phyloP scores from a whole-genome alignment of 2,329 filamentous ascomycete genomes.

The Stemphylium lycopersici region DNA sequence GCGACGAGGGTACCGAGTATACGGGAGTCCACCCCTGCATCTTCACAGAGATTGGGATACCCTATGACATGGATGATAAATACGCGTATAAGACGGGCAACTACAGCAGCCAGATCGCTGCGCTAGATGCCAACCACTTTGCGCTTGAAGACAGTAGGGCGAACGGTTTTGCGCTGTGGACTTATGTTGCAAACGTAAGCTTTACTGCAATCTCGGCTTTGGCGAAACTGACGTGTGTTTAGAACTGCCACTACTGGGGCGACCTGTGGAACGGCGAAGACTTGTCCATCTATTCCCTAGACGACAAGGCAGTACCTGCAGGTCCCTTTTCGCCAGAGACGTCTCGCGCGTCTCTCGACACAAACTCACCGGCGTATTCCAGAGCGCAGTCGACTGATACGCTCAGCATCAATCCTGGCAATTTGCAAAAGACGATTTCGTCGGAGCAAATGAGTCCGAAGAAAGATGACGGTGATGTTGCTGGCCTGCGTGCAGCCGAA shows the following conservation, averaged over 20 bases:
- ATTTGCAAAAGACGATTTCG: conserved; percentile 75
- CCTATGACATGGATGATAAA: conserved; percentile 98
- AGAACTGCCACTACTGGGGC: conserved; percentile 87
- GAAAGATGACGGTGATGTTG: conserved; percentile 32
- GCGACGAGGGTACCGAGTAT: conserved; percentile 84
- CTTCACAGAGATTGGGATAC: conserved; percentile 95
- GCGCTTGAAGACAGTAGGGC: conserved; percentile 82
- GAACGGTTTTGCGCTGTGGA: conserved; percentile 89
- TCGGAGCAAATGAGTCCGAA: conserved; percentile 55
- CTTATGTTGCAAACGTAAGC: conserved; percentile 73
- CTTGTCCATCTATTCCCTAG: conserved; percentile 83
- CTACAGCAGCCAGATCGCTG: conserved; percentile 88
- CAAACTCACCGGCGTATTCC: conserved; percentile 61
- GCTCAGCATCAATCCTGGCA: conserved; percentile 70
- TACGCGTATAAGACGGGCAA: conserved; percentile 94
- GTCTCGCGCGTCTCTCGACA: conserved; percentile 58
- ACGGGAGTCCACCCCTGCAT: conserved; percentile 89
- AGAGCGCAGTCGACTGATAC: conserved; percentile 56
- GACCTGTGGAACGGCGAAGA: conserved; percentile 99
- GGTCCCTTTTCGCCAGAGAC: conserved; percentile 58
- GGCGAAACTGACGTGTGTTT: conserved; percentile 21
- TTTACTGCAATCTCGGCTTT: neutral
- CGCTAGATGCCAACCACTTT: conserved; percentile 95
- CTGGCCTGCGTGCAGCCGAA: conserved; percentile 85
- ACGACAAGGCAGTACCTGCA: conserved; percentile 70